Evolutionary conservation across 257 asterid species (phyloP).

Genomic region (Pogostemon cablin): DNA sequence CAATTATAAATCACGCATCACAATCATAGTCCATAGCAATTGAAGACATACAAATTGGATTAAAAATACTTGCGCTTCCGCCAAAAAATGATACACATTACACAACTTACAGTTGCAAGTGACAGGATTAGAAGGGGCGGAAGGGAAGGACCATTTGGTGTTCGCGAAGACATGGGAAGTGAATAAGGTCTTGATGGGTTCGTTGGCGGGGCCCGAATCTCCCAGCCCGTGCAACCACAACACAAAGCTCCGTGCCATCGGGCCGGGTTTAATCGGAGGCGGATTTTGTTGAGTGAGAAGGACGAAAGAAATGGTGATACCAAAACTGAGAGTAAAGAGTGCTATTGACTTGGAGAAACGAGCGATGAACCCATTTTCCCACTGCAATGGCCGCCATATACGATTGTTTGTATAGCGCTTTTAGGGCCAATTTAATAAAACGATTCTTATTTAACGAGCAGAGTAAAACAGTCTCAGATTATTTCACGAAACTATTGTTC

Average conservation of each 20-base stretch:
- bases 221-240: slow-evolving; percentile 98
- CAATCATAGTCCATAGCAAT: background rate
- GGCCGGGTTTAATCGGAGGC: slow-evolving; percentile 33
- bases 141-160: slow-evolving; percentile 93
- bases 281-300: slow-evolving; percentile 38
- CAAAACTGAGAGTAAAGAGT: slow-evolving; percentile 52
- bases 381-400: slow-evolving; percentile 33
- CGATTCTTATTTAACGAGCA: too few relatives aligned
- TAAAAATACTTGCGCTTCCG: background rate
- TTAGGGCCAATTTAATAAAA: background rate
- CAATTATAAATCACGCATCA: background rate
- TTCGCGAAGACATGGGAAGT: slow-evolving; percentile 69
- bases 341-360: slow-evolving; percentile 47
- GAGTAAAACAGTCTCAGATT: too few relatives aligned
- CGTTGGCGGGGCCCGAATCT: slow-evolving; percentile 96
- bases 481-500: too few relatives aligned
- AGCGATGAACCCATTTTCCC: slow-evolving; percentile 40
- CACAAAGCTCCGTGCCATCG: slow-evolving; percentile 76
- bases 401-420: slow-evolving; percentile 8
- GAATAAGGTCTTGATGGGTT: slow-evolving; percentile 80
- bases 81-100: background rate
- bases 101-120: slow-evolving; percentile 77
- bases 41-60: background rate
- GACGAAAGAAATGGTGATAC: slow-evolving; percentile 54
- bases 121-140: slow-evolving; percentile 93